Percentiles rank a stretch among this genome's conserved stretches.
Evolutionary conservation across 176 grass and related monocot genomes (phyloP).

Genomic region (Themeda triandra): DNA sequence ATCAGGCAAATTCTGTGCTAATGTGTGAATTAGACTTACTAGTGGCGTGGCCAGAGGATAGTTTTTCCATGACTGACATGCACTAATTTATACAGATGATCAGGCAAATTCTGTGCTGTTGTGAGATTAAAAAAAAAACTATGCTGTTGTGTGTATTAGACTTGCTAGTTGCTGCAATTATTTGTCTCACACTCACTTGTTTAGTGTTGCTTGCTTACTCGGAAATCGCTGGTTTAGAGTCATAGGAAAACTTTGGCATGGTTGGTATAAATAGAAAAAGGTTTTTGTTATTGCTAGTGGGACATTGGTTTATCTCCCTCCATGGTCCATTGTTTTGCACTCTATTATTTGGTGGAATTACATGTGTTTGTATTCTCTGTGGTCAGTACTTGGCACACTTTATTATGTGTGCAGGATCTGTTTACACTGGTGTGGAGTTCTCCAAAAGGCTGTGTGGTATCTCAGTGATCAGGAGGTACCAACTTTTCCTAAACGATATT

Average conservation of each 20-base stretch:
- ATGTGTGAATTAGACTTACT: neutral
- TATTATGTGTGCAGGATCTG: slow-evolving; percentile 58
- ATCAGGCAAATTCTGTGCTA: neutral
- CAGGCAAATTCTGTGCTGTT: neutral
- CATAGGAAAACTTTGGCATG: neutral
- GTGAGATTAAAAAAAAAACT: neutral
- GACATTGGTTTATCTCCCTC: neutral
- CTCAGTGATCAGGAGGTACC: slow-evolving; percentile 98
- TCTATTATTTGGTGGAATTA: slow-evolving; percentile 10
- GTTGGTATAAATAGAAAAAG: neutral
- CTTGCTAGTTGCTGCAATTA: neutral
- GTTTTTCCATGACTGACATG: neutral
- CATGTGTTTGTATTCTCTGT: slow-evolving; percentile 18
- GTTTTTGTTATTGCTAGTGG: neutral
- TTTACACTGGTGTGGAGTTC: slow-evolving; percentile 94
- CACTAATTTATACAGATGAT: neutral
- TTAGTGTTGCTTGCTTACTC: neutral
- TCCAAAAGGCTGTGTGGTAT: slow-evolving; percentile 96
- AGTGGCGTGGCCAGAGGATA: neutral
- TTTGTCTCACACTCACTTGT: neutral
- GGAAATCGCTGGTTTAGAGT: slow-evolving; percentile 3
- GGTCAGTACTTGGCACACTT: slow-evolving; percentile 10
- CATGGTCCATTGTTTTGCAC: neutral
- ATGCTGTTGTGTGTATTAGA: neutral
- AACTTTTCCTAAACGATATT: neutral